These are phyloP conservation scores for Bathelium albidoporum DNA, from an alignment of 495 filamentous ascomycete genomes.

Conservation along the genomic window DNA sequence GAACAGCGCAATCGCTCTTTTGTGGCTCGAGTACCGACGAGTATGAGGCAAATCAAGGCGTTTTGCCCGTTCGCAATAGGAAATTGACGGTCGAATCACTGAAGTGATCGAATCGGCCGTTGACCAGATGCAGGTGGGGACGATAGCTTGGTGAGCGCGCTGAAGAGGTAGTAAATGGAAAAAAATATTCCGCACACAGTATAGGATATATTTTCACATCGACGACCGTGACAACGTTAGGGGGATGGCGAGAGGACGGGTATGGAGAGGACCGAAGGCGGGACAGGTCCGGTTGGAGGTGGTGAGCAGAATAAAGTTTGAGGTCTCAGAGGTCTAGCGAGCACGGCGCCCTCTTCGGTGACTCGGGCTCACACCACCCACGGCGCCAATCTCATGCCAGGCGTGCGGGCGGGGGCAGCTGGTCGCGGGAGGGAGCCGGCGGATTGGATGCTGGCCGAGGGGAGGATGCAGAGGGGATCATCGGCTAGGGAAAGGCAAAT, in stretches of 20 bases:
- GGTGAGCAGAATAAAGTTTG: background rate
- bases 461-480: background rate
- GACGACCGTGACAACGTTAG: background rate
- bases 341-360: background rate
- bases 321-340: background rate
- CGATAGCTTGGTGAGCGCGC: too few relatives aligned
- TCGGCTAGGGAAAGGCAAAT: background rate
- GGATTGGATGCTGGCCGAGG: background rate
- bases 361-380: background rate
- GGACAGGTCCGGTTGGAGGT: background rate
- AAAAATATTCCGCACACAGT: too few relatives aligned
- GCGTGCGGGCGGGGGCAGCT: background rate
- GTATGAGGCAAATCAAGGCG: too few relatives aligned
- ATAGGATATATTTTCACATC: too few relatives aligned
- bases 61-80: too few relatives aligned
- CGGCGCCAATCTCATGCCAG: background rate
- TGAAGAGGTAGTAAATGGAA: too few relatives aligned
- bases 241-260: background rate
- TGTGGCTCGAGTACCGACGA: too few relatives aligned
- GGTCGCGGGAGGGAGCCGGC: background rate
- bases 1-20: too few relatives aligned
- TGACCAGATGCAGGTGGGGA: too few relatives aligned
- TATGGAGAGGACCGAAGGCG: background rate
- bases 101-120: too few relatives aligned
- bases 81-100: too few relatives aligned